Evolutionary conservation across 202 grass and related monocot species (phyloP).

Genomic region (Setaria italica): DNA sequence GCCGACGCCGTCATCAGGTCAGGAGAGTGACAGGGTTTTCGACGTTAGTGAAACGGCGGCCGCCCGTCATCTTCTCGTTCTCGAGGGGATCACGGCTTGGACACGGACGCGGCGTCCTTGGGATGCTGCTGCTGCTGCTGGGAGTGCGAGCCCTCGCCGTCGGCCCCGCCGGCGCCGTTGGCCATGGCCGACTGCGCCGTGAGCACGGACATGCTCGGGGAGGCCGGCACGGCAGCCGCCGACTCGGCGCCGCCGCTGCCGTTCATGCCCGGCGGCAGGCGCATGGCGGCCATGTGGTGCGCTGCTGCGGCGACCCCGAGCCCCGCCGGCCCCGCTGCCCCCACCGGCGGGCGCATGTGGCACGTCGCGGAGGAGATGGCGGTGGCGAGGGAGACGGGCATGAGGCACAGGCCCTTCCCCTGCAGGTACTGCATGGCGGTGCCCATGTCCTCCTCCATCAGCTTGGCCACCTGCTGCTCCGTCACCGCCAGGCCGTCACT

Average conservation of each 20-base stretch:
- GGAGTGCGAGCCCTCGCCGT: conserved; percentile 32
- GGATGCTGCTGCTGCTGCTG: conserved; percentile 26
- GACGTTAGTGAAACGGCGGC: conserved; percentile 25
- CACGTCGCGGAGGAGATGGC: conserved; percentile 66
- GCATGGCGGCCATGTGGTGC: conserved; percentile 62
- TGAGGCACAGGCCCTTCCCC: conserved; percentile 74
- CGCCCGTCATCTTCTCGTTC: background rate
- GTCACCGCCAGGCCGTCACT: conserved; percentile 58
- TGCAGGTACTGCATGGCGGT: conserved; percentile 77
- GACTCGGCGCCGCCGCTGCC: conserved; percentile 25
- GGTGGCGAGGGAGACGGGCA: conserved; percentile 69
- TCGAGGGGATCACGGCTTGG: conserved; percentile 42
- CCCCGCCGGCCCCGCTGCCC: background rate
- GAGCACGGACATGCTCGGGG: conserved; percentile 75
- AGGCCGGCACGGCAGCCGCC: conserved; percentile 44
- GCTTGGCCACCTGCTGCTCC: conserved; percentile 73
- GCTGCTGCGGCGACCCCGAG: background rate
- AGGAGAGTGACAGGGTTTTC: background rate
- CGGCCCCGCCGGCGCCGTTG: conserved; percentile 49
- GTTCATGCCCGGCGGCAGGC: conserved; percentile 21
- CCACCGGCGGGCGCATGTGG: conserved; percentile 47
- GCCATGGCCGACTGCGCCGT: conserved; percentile 74
- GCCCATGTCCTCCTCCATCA: conserved; percentile 79
- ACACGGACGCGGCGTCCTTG: conserved; percentile 73
- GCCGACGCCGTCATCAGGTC: conserved; percentile 35